Conservation (phyloP, 257 asterid genomes). For the Solanum medicagineum region DNA sequence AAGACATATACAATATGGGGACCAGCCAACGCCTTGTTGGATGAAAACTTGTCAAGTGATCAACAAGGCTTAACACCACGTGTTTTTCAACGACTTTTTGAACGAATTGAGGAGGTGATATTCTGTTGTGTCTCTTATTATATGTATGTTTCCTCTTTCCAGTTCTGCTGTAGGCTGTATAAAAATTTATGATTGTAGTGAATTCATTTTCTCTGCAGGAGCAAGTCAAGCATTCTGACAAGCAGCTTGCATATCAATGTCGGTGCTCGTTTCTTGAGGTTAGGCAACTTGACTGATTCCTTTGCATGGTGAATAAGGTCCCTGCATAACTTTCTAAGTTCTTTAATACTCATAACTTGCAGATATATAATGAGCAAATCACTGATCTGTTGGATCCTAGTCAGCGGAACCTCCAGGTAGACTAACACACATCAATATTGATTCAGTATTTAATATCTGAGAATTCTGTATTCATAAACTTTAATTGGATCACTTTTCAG, state of each 20-base stretch:
- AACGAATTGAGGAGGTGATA: constrained; percentile 64
- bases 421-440: neutral
- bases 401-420: constrained; percentile 92
- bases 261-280: constrained; percentile 99
- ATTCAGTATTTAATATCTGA: neutral
- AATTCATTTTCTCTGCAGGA: constrained; percentile 41
- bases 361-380: constrained; percentile 98
- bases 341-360: constrained; percentile 11
- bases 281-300: constrained; percentile 1
- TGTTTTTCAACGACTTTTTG: constrained; percentile 67
- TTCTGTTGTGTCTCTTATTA: neutral
- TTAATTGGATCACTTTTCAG: constrained; percentile 29
- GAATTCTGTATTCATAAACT: neutral
- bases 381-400: constrained; percentile 94
- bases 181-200: neutral
- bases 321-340: neutral
- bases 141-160: neutral
- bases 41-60: constrained; percentile 34
- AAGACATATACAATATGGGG: constrained; percentile 99
- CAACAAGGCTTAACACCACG: constrained; percentile 96
- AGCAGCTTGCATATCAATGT: constrained; percentile 76
- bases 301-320: neutral
- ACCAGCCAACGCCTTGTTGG: constrained; percentile 75
- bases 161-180: neutral
- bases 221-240: constrained; percentile 75